A percentile compares a stretch with the other conserved stretches of the same genome.
phyloP scores from a whole-genome alignment of 148 eudicot genomes.

The Euryodendron excelsum region DNA sequence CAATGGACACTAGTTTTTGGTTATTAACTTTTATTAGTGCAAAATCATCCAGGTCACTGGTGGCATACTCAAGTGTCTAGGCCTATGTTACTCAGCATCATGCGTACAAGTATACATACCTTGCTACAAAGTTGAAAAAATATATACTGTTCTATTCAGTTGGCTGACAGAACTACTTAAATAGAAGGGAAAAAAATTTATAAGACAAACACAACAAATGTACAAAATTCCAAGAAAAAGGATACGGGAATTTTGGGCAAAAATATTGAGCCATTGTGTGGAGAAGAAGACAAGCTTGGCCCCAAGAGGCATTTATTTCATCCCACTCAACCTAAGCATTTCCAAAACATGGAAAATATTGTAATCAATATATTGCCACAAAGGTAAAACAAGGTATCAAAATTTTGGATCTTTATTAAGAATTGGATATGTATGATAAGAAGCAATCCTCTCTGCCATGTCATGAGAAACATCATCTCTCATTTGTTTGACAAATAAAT shows the following conservation, averaged over 20 bases:
- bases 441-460: not conserved
- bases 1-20: not conserved
- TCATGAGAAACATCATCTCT: not conserved
- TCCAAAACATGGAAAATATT: conserved; percentile 5
- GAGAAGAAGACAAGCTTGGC: conserved; percentile 96
- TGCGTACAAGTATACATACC: not conserved
- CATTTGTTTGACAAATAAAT: not conserved
- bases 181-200: too few species aligned
- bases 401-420: not conserved
- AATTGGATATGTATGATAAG: not conserved
- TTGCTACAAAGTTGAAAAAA: not conserved
- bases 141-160: not conserved
- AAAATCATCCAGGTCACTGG: not conserved
- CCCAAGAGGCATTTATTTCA: conserved; percentile 99
- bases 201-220: not conserved
- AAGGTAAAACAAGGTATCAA: not conserved
- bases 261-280: conserved; percentile 97
- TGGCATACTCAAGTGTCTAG: not conserved
- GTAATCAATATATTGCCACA: conserved; percentile 3
- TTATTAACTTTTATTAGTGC: not conserved
- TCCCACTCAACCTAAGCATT: conserved; percentile 93
- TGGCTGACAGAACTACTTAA: not conserved
- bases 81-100: not conserved
- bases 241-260: conserved; percentile 94
- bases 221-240: conserved; percentile 25